A percentile compares a stretch with the other conserved stretches of the same genome.
phyloP scores from a whole-genome alignment of 2,329 filamentous ascomycete genomes.

The Aspergillus hiratsukae region DNA sequence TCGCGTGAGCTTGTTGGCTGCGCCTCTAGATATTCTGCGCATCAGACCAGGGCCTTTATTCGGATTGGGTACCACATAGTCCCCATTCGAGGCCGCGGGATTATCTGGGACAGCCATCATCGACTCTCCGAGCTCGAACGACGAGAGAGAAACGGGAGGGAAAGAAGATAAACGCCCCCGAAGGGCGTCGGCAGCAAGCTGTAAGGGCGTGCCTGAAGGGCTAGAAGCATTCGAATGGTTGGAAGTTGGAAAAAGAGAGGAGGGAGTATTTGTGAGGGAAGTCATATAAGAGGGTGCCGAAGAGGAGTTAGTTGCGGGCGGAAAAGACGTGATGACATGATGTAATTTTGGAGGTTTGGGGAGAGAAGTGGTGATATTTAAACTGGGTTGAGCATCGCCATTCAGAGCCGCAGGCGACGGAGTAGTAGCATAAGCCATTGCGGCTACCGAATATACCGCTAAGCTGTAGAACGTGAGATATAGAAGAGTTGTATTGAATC shows the following conservation, averaged over 20 bases:
- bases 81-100: conserved; percentile 48
- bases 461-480: conserved; percentile 27
- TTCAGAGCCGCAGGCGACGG: conserved; percentile 33
- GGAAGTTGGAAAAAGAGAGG: conserved; percentile 23
- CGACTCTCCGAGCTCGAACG: conserved; percentile 71
- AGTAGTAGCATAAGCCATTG: conserved; percentile 37
- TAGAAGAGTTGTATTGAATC: conserved; percentile 22
- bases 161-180: conserved; percentile 25
- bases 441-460: conserved; percentile 27
- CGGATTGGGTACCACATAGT: conserved; percentile 50
- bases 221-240: conserved; percentile 31
- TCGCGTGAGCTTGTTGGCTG: conserved; percentile 63
- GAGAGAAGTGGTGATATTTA: conserved; percentile 34
- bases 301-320: conserved; percentile 21
- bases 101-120: conserved; percentile 48
- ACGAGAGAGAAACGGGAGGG: conserved; percentile 41
- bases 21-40: conserved; percentile 76
- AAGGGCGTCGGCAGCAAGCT: conserved; percentile 30
- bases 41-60: conserved; percentile 65
- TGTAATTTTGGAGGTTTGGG: conserved; percentile 29
- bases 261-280: conserved; percentile 26
- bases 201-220: conserved; percentile 32
- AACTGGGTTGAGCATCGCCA: conserved; percentile 32
- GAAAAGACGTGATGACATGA: conserved; percentile 32
- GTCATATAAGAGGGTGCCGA: conserved; percentile 27